Conservation (phyloP, 2,329 filamentous ascomycete species). For the Fusarium sp. region DNA sequence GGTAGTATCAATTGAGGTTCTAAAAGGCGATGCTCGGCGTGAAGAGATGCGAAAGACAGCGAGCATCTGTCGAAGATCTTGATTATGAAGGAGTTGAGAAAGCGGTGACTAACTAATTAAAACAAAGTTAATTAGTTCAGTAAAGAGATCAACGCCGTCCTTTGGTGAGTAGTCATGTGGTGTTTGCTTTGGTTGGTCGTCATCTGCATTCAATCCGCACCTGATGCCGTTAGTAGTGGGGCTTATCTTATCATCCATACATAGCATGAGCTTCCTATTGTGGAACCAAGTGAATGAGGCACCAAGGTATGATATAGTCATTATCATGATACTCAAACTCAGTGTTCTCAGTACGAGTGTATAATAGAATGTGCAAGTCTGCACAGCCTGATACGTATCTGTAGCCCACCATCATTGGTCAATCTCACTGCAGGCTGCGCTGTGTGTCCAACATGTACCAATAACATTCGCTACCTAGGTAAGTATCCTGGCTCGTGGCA, state of each 20-base stretch:
- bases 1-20: conserved; percentile 20
- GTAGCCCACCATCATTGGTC: background rate
- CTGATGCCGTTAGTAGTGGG: conserved; percentile 6
- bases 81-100: conserved; percentile 8
- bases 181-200: conserved; percentile 13
- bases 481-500: background rate
- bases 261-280: background rate
- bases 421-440: background rate
- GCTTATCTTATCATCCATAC: conserved; percentile 34
- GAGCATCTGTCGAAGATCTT: conserved; percentile 36
- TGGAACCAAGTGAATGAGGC: background rate
- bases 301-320: background rate
- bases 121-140: background rate
- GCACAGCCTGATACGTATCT: background rate
- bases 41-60: conserved; percentile 22
- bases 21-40: conserved; percentile 17
- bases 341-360: background rate
- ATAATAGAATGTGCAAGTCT: background rate
- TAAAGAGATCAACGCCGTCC: conserved; percentile 9
- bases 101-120: conserved; percentile 8
- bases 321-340: background rate
- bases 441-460: background rate
- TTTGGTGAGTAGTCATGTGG: conserved; percentile 1
- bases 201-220: conserved; percentile 9
- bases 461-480: background rate